Evolutionary conservation across 2,329 filamentous ascomycete species (phyloP).

Genomic region (Hypoxylon sp.): DNA sequence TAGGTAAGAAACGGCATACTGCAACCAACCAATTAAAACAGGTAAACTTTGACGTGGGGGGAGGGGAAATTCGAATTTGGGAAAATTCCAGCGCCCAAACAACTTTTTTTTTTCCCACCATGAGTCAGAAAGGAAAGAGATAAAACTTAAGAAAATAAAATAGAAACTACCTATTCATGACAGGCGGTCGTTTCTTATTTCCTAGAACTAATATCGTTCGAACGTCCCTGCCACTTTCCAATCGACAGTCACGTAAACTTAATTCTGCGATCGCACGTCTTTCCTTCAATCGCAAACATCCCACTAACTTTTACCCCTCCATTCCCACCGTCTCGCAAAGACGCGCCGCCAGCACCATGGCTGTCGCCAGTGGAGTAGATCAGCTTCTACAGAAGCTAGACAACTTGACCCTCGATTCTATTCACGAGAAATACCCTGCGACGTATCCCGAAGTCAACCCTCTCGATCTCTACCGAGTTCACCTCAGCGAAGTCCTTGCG

Average conservation of each 20-base stretch:
- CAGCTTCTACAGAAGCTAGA: conserved; percentile 27
- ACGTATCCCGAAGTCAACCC: conserved; percentile 76
- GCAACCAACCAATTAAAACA: conserved; percentile 28
- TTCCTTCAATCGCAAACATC: background rate
- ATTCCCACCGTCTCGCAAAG: conserved; percentile 3
- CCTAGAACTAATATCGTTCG: conserved; percentile 17
- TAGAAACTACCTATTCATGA: conserved; percentile 21
- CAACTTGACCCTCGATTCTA: conserved; percentile 25
- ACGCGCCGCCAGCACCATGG: conserved; percentile 29
- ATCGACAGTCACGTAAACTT: background rate
- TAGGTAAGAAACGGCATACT: conserved; percentile 1
- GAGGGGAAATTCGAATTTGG: too few species aligned
- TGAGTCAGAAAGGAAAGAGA: conserved; percentile 26
- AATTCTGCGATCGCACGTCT: background rate
- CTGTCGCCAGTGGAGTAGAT: conserved; percentile 14
- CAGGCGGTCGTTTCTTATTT: conserved; percentile 5
- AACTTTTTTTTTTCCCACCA: conserved; percentile 9
- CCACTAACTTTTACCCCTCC: background rate
- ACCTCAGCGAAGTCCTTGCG: conserved; percentile 74
- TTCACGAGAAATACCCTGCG: conserved; percentile 57
- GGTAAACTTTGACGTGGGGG: conserved; percentile 14
- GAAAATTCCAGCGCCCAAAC: conserved; percentile 24
- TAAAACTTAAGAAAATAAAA: background rate
- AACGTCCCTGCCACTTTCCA: conserved; percentile 1
- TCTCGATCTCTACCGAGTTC: conserved; percentile 80